Conservation (phyloP, 495 filamentous ascomycete species). For the Penicillium canariense region DNA sequence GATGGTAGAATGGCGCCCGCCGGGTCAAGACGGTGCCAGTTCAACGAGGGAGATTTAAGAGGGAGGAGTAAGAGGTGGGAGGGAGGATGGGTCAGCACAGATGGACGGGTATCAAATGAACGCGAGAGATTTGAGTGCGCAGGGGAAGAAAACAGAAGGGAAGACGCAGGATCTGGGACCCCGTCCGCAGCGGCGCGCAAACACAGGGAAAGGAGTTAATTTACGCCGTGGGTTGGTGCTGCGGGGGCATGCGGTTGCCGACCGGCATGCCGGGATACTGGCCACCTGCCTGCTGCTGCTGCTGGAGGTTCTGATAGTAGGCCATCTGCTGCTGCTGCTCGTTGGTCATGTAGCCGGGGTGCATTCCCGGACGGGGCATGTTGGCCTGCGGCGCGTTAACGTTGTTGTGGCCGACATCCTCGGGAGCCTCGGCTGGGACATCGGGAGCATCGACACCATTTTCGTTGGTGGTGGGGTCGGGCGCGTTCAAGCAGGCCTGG, state of each 20-base stretch:
- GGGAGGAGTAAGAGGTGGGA: conserved; percentile 5
- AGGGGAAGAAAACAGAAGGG: conserved; percentile 23
- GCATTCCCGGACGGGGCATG: conserved; percentile 51
- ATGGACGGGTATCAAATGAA: conserved; percentile 48
- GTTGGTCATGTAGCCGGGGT: conserved; percentile 54
- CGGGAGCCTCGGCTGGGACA: conserved; percentile 54
- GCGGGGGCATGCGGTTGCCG: conserved; percentile 52
- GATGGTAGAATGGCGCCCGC: conserved; percentile 3
- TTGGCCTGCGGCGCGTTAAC: conserved; percentile 52
- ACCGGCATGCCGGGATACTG: conserved; percentile 58
- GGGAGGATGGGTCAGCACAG: conserved; percentile 31
- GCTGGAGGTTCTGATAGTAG: conserved; percentile 57
- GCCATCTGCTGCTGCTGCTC: conserved; percentile 59
- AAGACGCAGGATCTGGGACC: conserved; percentile 49
- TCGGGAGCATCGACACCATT: conserved; percentile 79
- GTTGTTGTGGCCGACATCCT: conserved; percentile 53
- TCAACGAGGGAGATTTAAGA: background rate
- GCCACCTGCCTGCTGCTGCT: conserved; percentile 54
- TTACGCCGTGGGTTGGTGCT: conserved; percentile 53
- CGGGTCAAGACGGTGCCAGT: conserved; percentile 4
- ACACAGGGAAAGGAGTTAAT: conserved; percentile 23
- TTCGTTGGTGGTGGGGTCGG: conserved; percentile 85
- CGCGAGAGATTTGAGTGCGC: conserved; percentile 32
- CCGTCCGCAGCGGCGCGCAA: conserved; percentile 23
- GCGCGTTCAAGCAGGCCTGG: conserved; percentile 94